phyloP scores from a whole-genome alignment of 129 eudicot genomes.

The Deinandra increscens region DNA sequence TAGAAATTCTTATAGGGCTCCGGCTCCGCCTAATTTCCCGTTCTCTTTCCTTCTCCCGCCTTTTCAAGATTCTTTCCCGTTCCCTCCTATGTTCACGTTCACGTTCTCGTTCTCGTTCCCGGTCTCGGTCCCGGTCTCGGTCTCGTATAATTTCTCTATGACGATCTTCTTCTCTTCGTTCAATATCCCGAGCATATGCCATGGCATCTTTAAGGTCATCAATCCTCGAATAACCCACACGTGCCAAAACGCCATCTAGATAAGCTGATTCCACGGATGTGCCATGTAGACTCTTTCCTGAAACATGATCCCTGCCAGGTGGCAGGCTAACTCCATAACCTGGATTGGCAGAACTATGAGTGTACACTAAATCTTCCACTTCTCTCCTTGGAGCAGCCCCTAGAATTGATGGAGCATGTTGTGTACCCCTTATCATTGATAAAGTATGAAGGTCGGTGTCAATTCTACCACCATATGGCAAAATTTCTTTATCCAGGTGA shows the following conservation, averaged over 20 bases:
- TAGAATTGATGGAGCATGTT: constrained; percentile 76
- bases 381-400: constrained; percentile 92
- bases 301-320: constrained; percentile 90
- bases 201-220: constrained; percentile 69
- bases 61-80: constrained; percentile 48
- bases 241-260: constrained; percentile 52
- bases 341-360: constrained; percentile 72
- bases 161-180: constrained; percentile 67
- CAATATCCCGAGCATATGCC: constrained; percentile 57
- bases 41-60: constrained; percentile 55
- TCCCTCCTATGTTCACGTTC: constrained; percentile 64
- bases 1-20: constrained; percentile 66
- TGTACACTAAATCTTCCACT: constrained; percentile 63
- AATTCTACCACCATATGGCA: constrained; percentile 66
- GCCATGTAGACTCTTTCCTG: constrained; percentile 74
- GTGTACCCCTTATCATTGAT: constrained; percentile 54
- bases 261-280: constrained; percentile 56
- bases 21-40: constrained; percentile 56
- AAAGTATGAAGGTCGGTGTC: constrained; percentile 68
- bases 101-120: constrained; percentile 63
- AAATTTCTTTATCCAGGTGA: constrained; percentile 56
- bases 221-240: constrained; percentile 55
- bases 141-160: constrained; percentile 50
- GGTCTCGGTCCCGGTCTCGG: constrained; percentile 54
- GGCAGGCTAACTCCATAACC: constrained; percentile 97